These are phyloP conservation scores for Pseudocercospora fuligena DNA, from an alignment of 2,329 filamentous ascomycete genomes.

Conservation along the genomic window DNA sequence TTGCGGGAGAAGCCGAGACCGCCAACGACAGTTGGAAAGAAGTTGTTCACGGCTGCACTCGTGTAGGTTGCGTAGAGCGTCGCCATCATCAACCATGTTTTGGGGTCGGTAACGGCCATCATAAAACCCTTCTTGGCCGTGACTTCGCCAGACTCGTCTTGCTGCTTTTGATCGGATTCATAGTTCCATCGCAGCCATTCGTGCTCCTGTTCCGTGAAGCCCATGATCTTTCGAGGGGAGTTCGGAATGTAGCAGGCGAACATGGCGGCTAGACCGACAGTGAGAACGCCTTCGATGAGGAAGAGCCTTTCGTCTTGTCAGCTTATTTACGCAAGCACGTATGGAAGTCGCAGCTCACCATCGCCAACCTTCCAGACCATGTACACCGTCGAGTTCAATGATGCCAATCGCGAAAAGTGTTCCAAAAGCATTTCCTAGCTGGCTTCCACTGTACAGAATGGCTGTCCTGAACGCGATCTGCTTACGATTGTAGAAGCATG, in stretches of 20 bases:
- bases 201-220: constrained; percentile 26
- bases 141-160: constrained; percentile 28
- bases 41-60: constrained; percentile 34
- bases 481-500: constrained; percentile 48
- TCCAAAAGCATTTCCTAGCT: constrained; percentile 40
- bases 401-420: constrained; percentile 32
- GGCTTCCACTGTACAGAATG: constrained; percentile 44
- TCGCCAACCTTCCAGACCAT: constrained; percentile 42
- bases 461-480: constrained; percentile 47
- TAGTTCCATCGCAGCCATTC: constrained; percentile 31
- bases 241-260: constrained; percentile 31
- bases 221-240: constrained; percentile 26
- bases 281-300: constrained; percentile 33
- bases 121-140: constrained; percentile 30
- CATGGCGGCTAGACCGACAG: constrained; percentile 30
- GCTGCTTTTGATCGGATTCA: constrained; percentile 28
- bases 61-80: constrained; percentile 26
- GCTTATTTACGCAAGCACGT: not conserved
- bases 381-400: constrained; percentile 36
- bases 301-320: constrained; percentile 15
- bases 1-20: constrained; percentile 43
- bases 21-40: constrained; percentile 45
- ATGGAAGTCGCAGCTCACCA: constrained; percentile 17
- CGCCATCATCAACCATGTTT: constrained; percentile 30
- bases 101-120: constrained; percentile 33